These are phyloP conservation scores for Neltuma alba DNA, from an alignment of 306 rosid genomes.

Conservation along the genomic window DNA sequence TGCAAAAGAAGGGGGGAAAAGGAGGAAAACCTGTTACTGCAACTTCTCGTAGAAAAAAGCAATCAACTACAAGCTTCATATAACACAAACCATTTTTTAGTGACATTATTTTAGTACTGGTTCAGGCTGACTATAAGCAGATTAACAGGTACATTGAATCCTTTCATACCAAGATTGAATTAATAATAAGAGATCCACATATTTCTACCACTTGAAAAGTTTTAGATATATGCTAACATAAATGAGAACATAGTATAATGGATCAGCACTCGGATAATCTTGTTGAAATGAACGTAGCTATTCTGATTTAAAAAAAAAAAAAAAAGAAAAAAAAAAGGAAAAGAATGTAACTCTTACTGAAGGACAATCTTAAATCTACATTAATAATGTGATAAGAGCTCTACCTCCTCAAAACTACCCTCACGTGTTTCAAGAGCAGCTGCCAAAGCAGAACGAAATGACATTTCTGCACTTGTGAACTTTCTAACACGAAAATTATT, in stretches of 20 bases:
- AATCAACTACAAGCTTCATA: slow-evolving; percentile 16
- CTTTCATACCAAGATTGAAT: slow-evolving; percentile 27
- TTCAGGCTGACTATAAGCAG: slow-evolving; percentile 18
- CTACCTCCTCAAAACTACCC: slow-evolving; percentile 92
- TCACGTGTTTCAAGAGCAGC: slow-evolving; percentile 66
- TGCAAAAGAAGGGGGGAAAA: not conserved
- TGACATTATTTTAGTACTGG: slow-evolving; percentile 26
- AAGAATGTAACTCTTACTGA: slow-evolving; percentile 13
- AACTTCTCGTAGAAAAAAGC: slow-evolving; percentile 30
- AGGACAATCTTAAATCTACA: slow-evolving; percentile 19
- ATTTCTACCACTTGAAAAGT: slow-evolving; percentile 4
- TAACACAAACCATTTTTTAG: slow-evolving; percentile 18
- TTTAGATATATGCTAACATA: not conserved
- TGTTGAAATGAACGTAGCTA: slow-evolving; percentile 7
- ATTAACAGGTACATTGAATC: slow-evolving; percentile 12
- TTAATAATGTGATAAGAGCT: slow-evolving; percentile 9
- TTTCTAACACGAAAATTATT: slow-evolving; percentile 65
- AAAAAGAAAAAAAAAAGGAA: not conserved
- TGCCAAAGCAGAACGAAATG: slow-evolving; percentile 49
- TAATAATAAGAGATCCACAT: slow-evolving; percentile 20
- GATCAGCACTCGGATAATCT: slow-evolving; percentile 15
- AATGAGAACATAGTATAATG: not conserved
- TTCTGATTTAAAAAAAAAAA: too few relatives aligned
- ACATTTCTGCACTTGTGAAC: slow-evolving; percentile 41
- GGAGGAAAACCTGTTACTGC: not conserved